Base-by-base conservation (phyloP, 371 early-diverging fungal species). In the Rhizopus stolonifer region DNA sequence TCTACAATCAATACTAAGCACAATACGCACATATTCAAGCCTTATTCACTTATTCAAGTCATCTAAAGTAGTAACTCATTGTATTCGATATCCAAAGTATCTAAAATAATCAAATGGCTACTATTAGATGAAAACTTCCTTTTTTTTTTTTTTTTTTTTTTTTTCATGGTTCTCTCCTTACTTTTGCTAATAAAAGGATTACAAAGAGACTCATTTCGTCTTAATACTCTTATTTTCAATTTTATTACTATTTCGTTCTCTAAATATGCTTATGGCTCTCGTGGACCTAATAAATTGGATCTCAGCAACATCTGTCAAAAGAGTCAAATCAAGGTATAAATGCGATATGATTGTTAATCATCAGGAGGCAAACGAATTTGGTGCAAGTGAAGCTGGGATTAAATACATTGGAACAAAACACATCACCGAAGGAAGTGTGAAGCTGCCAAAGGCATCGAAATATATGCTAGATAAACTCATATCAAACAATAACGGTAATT, bases 361-460 rank as follows among this genome's bases (percentile, higher is more conserved):
- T 34, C 11, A 34, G 14, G 34, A 34, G 14, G 34, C 34, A 34
- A 34, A 34, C 14, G 42, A 52, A 44, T 52, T 52, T 19, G 44
- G 44, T 31, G 52, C 44, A 0, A 23, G 13, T 19, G 52, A 52
- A 44, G 43, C 52, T 22, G 44, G 52, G 1, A 22, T 31, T 26
- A 29, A 52, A 19, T 49, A 14, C 19, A 32, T 17, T 24, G 49
- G 39, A 49, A 49, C 49, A 14, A 49, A 38, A 38, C 31, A 22
- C 42, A 25, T 52, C 44, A 33, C 32, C 18, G 42, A 54, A 40
- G 29, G 42, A 23, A 11, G n/a, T 21, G 42, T 54, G 31, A 54
- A 54, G 40, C 18, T 54, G 29, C 55, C 55, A 47, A 47, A 54
- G 47, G 22, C 5, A 22, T 39, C 47, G 2, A 40, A 46, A 31